A percentile compares a stretch with the other conserved stretches of the same genome.
Evolutionary conservation across 2,329 filamentous ascomycete species (phyloP).

Genomic region (Cladophialophora chaetospira): DNA sequence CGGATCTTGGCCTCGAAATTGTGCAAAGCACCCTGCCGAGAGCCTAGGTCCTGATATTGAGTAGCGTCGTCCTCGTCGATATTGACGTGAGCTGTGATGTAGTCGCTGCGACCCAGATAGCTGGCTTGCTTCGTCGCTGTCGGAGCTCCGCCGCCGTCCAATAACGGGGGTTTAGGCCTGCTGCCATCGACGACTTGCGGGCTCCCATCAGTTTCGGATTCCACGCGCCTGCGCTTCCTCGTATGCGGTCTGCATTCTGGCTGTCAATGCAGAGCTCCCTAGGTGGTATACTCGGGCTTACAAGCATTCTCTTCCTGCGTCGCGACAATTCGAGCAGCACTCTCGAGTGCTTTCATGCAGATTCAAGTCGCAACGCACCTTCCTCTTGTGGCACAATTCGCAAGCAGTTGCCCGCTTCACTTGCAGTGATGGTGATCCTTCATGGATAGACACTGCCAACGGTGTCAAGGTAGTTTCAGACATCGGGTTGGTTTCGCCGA

Average conservation of each 20-base stretch:
- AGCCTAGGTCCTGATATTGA: slow-evolving; percentile 28
- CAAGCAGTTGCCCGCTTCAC: slow-evolving; percentile 7
- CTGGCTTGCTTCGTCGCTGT: slow-evolving; percentile 21
- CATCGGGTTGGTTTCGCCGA: neutral
- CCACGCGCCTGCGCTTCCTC: slow-evolving; percentile 7
- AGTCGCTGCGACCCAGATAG: slow-evolving; percentile 38
- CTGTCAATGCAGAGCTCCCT: neutral
- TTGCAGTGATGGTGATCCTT: neutral
- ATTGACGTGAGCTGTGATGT: slow-evolving; percentile 35
- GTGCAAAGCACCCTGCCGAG: slow-evolving; percentile 21
- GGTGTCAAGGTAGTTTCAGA: neutral
- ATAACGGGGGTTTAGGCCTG: neutral
- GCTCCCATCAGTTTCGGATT: neutral
- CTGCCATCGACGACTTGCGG: neutral
- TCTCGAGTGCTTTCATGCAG: slow-evolving; percentile 10
- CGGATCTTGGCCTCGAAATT: slow-evolving; percentile 36
- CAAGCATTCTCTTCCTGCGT: slow-evolving; percentile 6
- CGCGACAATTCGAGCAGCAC: slow-evolving; percentile 13
- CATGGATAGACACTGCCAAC: neutral
- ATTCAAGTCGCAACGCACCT: slow-evolving; percentile 14
- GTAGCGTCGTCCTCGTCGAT: slow-evolving; percentile 36
- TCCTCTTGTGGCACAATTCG: slow-evolving; percentile 7
- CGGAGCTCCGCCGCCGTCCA: neutral
- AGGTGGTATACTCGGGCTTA: neutral
- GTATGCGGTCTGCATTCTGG: slow-evolving; percentile 6